These are phyloP conservation scores for Monilinia fructicola DNA, from an alignment of 2,329 filamentous ascomycete species.

Conservation along the genomic window DNA sequence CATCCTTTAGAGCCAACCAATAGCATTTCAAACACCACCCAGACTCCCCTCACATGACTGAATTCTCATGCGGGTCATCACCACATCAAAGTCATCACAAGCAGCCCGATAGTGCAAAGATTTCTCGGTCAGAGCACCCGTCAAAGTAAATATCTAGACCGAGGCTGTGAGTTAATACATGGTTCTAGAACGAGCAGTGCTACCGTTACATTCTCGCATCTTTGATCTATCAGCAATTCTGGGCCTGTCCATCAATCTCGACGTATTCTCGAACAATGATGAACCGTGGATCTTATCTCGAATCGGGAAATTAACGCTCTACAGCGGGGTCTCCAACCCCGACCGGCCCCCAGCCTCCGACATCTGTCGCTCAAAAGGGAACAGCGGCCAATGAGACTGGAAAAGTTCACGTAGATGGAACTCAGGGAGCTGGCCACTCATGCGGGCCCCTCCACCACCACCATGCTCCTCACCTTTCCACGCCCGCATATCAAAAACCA, in stretches of 20 bases:
- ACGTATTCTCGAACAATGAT: not conserved
- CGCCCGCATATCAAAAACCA: not conserved
- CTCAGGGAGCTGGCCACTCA: not conserved
- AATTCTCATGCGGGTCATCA: not conserved
- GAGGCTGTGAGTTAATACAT: not conserved
- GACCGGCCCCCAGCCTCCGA: not conserved
- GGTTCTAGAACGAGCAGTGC: conserved; percentile 1
- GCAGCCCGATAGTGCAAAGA: not conserved
- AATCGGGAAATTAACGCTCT: not conserved
- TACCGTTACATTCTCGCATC: no score
- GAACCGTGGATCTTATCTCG: not conserved
- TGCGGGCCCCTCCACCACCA: not conserved
- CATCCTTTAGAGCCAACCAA: not conserved
- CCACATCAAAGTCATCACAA: not conserved
- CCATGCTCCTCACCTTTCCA: no score
- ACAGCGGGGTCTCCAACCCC: not conserved
- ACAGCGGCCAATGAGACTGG: not conserved
- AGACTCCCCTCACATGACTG: not conserved
- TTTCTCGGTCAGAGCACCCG: not conserved
- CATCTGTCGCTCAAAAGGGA: not conserved
- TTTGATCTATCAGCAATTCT: conserved; percentile 1
- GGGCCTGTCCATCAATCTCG: not conserved
- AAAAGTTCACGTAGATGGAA: not conserved
- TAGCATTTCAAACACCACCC: not conserved
- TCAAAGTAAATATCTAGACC: not conserved